Evolutionary conservation across 495 filamentous ascomycete species (phyloP).

Genomic region (Xylaria flabelliformis): DNA sequence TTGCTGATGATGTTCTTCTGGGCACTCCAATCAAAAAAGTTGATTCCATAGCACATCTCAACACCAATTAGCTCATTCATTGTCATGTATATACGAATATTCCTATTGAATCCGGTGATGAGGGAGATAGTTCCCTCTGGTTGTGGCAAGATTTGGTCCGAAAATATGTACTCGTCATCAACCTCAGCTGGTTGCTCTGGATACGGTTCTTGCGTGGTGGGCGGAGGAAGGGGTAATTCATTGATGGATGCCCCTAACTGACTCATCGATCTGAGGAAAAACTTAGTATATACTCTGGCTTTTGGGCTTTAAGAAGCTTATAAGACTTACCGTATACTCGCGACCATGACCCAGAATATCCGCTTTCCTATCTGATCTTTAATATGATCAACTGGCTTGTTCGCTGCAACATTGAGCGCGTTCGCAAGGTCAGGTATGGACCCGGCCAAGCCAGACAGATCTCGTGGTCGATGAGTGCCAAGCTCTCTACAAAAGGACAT

Average conservation of each 20-base stretch:
- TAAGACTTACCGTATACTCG: constrained; percentile 61
- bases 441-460: constrained; percentile 2
- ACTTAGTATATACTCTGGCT: constrained; percentile 23
- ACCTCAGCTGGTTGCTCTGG: constrained; percentile 80
- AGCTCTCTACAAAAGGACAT: constrained; percentile 73
- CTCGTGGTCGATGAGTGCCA: constrained; percentile 42
- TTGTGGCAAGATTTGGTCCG: constrained; percentile 67
- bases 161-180: constrained; percentile 77
- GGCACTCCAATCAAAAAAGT: constrained; percentile 71
- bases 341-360: constrained; percentile 78
- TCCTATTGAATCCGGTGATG: constrained; percentile 78
- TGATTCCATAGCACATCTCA: constrained; percentile 76
- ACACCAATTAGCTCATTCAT: constrained; percentile 71
- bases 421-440: constrained; percentile 20
- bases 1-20: constrained; percentile 69
- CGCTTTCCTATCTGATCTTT: constrained; percentile 78
- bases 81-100: constrained; percentile 71
- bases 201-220: constrained; percentile 74
- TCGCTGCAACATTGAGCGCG: constrained; percentile 36
- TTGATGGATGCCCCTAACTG: constrained; percentile 72
- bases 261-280: constrained; percentile 59
- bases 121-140: constrained; percentile 66
- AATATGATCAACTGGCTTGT: constrained; percentile 65
- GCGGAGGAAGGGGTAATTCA: constrained; percentile 70
- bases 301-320: neutral